A percentile compares a stretch with the other conserved stretches of the same genome.
phyloP scores from a whole-genome alignment of 2,329 filamentous ascomycete genomes.

The Claviceps africana region DNA sequence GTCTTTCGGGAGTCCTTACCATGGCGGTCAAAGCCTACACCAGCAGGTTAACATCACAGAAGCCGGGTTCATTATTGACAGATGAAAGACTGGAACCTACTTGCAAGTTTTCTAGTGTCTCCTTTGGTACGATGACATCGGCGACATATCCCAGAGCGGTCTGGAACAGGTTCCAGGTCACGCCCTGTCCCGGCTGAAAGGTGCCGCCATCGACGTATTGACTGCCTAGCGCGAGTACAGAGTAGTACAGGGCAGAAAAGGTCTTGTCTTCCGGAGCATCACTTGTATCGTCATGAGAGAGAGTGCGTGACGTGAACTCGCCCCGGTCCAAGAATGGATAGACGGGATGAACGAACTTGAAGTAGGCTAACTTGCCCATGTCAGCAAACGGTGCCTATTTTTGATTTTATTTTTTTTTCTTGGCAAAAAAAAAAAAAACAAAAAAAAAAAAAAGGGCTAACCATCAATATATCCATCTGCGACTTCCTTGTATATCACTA shows the following conservation, averaged over 20 bases:
- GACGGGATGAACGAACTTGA: slow-evolving; percentile 20
- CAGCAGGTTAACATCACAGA: background rate
- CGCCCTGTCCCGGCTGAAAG: slow-evolving; percentile 8
- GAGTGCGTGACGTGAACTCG: background rate
- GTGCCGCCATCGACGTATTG: slow-evolving; percentile 16
- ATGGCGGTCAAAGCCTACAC: slow-evolving; percentile 4
- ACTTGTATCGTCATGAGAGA: background rate
- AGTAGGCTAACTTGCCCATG: slow-evolving; percentile 17
- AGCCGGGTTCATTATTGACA: background rate
- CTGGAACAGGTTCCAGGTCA: slow-evolving; percentile 11
- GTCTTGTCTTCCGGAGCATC: slow-evolving; percentile 6
- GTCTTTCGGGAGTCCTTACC: background rate
- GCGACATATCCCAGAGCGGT: slow-evolving; percentile 9
- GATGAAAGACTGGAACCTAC: background rate
- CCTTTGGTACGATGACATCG: slow-evolving; percentile 7
- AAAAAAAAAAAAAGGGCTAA: background rate
- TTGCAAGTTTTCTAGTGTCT: slow-evolving; percentile 2
- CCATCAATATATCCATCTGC: slow-evolving; percentile 2
- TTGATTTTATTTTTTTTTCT: no score
- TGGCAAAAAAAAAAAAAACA: no score
- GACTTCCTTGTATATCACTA: background rate
- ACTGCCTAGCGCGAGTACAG: slow-evolving; percentile 18
- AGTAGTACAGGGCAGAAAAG: slow-evolving; percentile 21
- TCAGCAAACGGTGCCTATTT: background rate
- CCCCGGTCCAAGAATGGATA: slow-evolving; percentile 22